phyloP scores from a whole-genome alignment of 1,284 basidiomycete species.

The Mycena citricolor region DNA sequence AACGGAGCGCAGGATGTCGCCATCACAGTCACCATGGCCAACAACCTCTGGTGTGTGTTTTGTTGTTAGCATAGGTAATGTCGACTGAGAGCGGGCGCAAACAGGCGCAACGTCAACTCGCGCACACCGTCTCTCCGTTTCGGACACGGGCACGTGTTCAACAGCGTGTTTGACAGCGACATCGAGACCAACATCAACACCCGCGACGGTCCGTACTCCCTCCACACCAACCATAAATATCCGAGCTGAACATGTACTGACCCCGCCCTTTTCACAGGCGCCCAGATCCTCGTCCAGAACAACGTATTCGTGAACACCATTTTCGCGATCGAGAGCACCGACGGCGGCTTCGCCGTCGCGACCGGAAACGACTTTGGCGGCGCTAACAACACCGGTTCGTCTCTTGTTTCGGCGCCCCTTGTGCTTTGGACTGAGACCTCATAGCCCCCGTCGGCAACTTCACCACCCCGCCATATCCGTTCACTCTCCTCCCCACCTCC shows the following conservation, averaged over 20 bases:
- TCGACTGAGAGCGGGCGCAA: neutral
- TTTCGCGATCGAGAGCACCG: slow-evolving; percentile 15
- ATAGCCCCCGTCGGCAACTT: slow-evolving; percentile 15
- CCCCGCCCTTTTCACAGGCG: slow-evolving; percentile 27
- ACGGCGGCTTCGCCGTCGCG: slow-evolving; percentile 14
- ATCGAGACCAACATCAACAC: slow-evolving; percentile 49
- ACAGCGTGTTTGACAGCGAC: slow-evolving; percentile 33
- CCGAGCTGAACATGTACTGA: neutral
- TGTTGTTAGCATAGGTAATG: neutral
- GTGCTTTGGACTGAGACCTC: neutral
- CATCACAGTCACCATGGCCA: slow-evolving; percentile 1
- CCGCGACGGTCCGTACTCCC: slow-evolving; percentile 38
- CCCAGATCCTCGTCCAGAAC: slow-evolving; percentile 47
- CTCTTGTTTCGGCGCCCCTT: neutral
- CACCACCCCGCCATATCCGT: slow-evolving; percentile 12
- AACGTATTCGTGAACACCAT: slow-evolving; percentile 37
- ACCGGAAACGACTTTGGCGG: slow-evolving; percentile 15
- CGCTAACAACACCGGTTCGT: slow-evolving; percentile 12
- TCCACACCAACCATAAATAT: neutral
- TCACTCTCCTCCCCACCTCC: slow-evolving; percentile 10
- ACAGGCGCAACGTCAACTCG: slow-evolving; percentile 34
- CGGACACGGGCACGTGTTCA: slow-evolving; percentile 46
- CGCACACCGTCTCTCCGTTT: slow-evolving; percentile 40
- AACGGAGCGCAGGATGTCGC: slow-evolving; percentile 34
- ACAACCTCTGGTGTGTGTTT: slow-evolving; percentile 1